These are phyloP conservation scores for Candida bentonensis DNA, from an alignment of 805 yeast genomes.

Conservation along the genomic window DNA sequence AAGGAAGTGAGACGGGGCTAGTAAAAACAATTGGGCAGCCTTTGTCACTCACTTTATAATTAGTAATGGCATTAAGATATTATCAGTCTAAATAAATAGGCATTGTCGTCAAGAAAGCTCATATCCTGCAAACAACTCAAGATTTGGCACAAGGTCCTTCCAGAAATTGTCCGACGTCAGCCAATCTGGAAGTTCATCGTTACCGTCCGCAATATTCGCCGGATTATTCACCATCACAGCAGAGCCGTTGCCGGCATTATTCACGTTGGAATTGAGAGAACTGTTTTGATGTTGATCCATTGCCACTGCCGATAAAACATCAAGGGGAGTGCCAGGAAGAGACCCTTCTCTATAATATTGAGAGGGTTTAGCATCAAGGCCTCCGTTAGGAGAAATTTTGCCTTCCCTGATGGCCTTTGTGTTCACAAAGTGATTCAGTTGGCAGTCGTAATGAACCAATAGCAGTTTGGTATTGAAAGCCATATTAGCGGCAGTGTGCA, in stretches of 20 bases:
- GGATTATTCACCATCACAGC: no score
- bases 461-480: conserved; percentile 12
- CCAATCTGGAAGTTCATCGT: conserved; percentile 34
- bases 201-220: conserved; percentile 21
- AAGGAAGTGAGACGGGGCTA: neutral
- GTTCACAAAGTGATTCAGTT: conserved; percentile 5
- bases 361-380: neutral
- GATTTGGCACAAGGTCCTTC: conserved; percentile 31
- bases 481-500: conserved; percentile 10
- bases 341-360: conserved; percentile 1
- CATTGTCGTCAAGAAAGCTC: neutral
- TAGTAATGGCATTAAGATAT: neutral
- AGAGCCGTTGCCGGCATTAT: conserved; percentile 16
- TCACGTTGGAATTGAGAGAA: neutral
- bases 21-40: neutral
- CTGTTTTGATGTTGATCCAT: conserved; percentile 9
- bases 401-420: neutral
- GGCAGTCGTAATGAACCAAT: conserved; percentile 14
- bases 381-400: neutral
- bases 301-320: conserved; percentile 30
- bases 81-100: neutral
- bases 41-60: no score
- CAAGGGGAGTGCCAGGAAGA: conserved; percentile 23
- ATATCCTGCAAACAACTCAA: conserved; percentile 15
- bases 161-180: conserved; percentile 58